These are phyloP conservation scores for Linum tenue DNA, from an alignment of 345 rosid species.

Conservation along the genomic window DNA sequence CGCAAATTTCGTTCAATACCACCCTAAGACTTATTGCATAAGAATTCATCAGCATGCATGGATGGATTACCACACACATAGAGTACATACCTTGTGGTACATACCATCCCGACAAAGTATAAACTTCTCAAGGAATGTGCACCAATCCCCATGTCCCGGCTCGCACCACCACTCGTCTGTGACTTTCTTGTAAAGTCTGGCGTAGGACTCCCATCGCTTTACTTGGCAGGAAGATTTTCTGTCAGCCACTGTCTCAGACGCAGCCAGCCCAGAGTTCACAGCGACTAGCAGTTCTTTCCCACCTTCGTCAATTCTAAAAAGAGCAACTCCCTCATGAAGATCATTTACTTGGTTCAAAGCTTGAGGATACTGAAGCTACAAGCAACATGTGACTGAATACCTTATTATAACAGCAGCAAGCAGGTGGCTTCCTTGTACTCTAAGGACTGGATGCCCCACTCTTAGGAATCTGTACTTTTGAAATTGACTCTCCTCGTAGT, in stretches of 20 bases:
- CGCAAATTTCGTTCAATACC: no score
- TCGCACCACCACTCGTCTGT: conserved; percentile 79
- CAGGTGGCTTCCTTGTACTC: conserved; percentile 62
- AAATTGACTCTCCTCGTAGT: conserved; percentile 29
- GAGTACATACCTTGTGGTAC: conserved; percentile 55
- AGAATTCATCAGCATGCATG: not conserved
- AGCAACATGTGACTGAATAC: conserved; percentile 20
- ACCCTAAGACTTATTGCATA: not conserved
- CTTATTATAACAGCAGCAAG: conserved; percentile 63
- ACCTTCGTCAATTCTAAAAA: conserved; percentile 50
- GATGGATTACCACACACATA: not conserved
- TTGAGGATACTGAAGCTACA: not conserved
- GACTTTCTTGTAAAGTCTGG: conserved; percentile 60
- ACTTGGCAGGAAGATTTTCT: conserved; percentile 54
- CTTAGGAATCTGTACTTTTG: conserved; percentile 46
- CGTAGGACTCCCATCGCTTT: conserved; percentile 68
- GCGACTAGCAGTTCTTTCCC: conserved; percentile 65
- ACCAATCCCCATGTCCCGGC: conserved; percentile 81
- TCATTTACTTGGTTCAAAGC: not conserved
- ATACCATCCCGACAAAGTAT: conserved; percentile 64
- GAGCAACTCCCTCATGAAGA: conserved; percentile 9
- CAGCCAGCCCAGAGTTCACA: conserved; percentile 60
- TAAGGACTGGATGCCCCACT: conserved; percentile 64
- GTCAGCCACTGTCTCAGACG: conserved; percentile 66
- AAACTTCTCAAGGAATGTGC: conserved; percentile 60